A percentile compares a stretch with the other conserved stretches of the same genome.
phyloP scores from a whole-genome alignment of 2,329 filamentous ascomycete genomes.

The Thielaviopsis cerberus region DNA sequence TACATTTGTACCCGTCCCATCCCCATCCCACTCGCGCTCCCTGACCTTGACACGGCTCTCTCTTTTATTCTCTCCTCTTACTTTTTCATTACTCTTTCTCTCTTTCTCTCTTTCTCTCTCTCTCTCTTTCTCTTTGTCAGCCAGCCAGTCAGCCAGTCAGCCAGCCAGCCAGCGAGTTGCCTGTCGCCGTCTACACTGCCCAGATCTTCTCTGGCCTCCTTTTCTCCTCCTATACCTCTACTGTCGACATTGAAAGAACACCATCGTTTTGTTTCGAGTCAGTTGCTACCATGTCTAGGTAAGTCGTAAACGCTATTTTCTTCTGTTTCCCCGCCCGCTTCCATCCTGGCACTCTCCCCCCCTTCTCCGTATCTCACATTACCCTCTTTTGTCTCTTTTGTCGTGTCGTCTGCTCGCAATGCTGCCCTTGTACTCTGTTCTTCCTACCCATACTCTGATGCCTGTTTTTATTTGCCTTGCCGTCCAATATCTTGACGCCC shows the following conservation, averaged over 20 bases:
- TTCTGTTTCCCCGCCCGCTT: background rate
- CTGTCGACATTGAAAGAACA: background rate
- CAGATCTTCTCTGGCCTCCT: background rate
- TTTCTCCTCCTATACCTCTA: background rate
- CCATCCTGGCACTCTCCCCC: background rate
- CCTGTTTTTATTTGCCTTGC: background rate
- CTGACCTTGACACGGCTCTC: background rate
- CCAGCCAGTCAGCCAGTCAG: background rate
- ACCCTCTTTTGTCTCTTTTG: background rate
- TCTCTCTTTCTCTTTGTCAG: background rate
- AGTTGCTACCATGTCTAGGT: background rate
- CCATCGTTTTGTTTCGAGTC: background rate
- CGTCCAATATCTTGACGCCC: background rate
- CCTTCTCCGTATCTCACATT: background rate
- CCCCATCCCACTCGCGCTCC: background rate
- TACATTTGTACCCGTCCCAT: background rate
- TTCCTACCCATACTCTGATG: background rate
- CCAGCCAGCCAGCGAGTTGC: background rate
- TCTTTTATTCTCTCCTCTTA: background rate
- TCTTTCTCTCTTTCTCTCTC: background rate
- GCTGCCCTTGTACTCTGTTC: background rate
- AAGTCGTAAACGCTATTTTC: background rate
- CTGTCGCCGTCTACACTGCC: background rate
- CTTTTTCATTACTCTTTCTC: background rate
- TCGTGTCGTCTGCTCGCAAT: background rate